Percentiles rank a stretch among this genome's conserved stretches.
phyloP scores from a whole-genome alignment of 176 grass and related monocot genomes.

The Lolium perenne region DNA sequence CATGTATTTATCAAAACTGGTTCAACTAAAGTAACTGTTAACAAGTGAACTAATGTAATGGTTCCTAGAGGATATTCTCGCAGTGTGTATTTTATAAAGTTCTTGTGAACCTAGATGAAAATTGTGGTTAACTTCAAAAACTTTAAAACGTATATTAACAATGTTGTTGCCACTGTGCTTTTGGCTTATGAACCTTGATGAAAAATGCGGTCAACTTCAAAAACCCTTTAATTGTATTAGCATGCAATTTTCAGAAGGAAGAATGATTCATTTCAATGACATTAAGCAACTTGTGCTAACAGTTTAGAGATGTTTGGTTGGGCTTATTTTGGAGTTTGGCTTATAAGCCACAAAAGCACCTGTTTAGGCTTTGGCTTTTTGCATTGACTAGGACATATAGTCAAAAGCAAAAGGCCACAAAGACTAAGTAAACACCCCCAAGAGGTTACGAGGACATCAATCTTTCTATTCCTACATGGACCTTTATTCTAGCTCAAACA shows the following conservation, averaged over 20 bases:
- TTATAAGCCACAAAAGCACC: too few relatives aligned
- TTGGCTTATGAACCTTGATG: neutral
- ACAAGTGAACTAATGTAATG: neutral
- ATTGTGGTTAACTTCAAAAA: neutral
- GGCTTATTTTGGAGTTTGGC: too few relatives aligned
- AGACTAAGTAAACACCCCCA: too few relatives aligned
- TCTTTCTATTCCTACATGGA: too few relatives aligned
- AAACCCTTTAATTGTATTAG: neutral
- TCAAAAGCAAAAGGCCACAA: too few relatives aligned
- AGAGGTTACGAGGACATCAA: neutral
- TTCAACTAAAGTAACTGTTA: neutral
- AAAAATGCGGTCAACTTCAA: neutral
- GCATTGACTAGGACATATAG: too few relatives aligned
- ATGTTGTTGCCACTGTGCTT: too few relatives aligned
- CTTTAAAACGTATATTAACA: neutral
- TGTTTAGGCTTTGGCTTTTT: too few relatives aligned
- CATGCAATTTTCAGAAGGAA: neutral
- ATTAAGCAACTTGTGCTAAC: neutral
- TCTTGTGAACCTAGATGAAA: neutral
- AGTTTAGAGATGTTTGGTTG: neutral
- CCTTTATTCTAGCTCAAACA: neutral
- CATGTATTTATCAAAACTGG: neutral
- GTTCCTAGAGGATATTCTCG: neutral
- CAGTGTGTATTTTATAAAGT: neutral
- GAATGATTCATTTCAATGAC: neutral